Base-by-base conservation (phyloP, 129 eudicot species). In the Erigeron canadensis region DNA sequence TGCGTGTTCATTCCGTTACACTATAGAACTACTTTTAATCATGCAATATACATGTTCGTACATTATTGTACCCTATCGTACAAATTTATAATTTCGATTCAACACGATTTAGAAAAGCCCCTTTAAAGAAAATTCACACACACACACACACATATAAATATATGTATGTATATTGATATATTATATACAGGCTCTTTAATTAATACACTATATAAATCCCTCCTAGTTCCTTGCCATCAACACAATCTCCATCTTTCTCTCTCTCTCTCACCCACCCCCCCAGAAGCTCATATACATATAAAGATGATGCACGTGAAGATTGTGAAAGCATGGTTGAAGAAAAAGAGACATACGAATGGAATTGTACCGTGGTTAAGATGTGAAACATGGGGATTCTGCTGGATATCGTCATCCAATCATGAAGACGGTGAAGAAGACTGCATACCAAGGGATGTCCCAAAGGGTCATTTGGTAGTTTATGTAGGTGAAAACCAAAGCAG, bases 381-480 rank as follows among this genome's bases (percentile, higher is more conserved):
- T 57, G 79, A 72, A 46, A 67, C 72, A 61, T 79, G 81, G 80
- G 45, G 53, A 55, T 44, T 73, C 18, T 19, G 53, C 56, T 38
- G 51, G 22, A 16, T 34, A 76, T 76, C 80, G 12, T 28, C 69
- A 67, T 64, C 56, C 48, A 70, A 38, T 60, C 51, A 72, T 65
- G 70, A 70, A 45, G 80, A 84, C 7, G 80, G 56, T 34, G 74
- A 75, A 34, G 74, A 75, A 43, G 73, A 75, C 60, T 60, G 40
- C 39, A 74, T 84, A 46, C 84, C 86, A 43, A 79, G 72, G 17
- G 89, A 84, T 55, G 89, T 84, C 47, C 89, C 89, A 43, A 84
- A 84, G 50, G 89, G 89, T 44, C 89, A 84, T 53, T 42, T 84
- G 47, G 89, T 64, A 71, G 86, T 84, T 54, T 84, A 84, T 41